Conservation (phyloP, 2,329 filamentous ascomycete genomes). For the Herpomyces periplanetae region DNA sequence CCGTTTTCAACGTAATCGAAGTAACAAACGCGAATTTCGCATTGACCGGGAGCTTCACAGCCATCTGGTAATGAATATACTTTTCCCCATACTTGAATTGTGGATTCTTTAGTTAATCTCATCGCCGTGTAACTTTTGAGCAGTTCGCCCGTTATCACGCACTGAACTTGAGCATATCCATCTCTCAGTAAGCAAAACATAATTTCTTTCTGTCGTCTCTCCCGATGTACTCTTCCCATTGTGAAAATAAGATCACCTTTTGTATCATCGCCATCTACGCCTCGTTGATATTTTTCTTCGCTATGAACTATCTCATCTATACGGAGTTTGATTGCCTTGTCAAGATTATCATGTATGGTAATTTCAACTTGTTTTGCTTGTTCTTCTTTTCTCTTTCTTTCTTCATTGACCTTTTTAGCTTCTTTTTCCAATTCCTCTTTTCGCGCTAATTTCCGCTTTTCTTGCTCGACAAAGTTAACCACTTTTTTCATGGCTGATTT, state of each 20-base stretch:
- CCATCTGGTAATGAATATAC: conserved; percentile 41
- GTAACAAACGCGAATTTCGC: conserved; percentile 66
- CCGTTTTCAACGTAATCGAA: conserved; percentile 27
- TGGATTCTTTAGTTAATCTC: conserved; percentile 52
- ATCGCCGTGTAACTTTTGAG: conserved; percentile 71
- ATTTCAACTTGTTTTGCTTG: conserved; percentile 40
- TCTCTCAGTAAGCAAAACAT: conserved; percentile 58
- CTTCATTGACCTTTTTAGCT: conserved; percentile 29
- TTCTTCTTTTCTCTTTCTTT: conserved; percentile 28
- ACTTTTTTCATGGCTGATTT: conserved; percentile 64
- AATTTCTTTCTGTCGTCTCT: conserved; percentile 42
- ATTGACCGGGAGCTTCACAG: conserved; percentile 36
- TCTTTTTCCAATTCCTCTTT: conserved; percentile 29
- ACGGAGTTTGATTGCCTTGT: conserved; percentile 30
- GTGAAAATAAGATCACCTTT: conserved; percentile 39
- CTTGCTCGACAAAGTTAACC: conserved; percentile 25
- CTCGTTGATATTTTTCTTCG: conserved; percentile 14
- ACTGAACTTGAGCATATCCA: conserved; percentile 52
- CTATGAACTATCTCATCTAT: conserved; percentile 26
- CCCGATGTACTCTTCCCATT: conserved; percentile 39
- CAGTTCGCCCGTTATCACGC: conserved; percentile 37
- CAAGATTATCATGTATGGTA: conserved; percentile 27
- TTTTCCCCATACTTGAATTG: conserved; percentile 44
- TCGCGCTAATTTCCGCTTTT: conserved; percentile 52
- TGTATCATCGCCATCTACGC: conserved; percentile 13